Evolutionary conservation across 1,139 yeast species (phyloP), one percentile per base, ranked within the genome.

Genomic region (Diutina rugosa): DNA sequence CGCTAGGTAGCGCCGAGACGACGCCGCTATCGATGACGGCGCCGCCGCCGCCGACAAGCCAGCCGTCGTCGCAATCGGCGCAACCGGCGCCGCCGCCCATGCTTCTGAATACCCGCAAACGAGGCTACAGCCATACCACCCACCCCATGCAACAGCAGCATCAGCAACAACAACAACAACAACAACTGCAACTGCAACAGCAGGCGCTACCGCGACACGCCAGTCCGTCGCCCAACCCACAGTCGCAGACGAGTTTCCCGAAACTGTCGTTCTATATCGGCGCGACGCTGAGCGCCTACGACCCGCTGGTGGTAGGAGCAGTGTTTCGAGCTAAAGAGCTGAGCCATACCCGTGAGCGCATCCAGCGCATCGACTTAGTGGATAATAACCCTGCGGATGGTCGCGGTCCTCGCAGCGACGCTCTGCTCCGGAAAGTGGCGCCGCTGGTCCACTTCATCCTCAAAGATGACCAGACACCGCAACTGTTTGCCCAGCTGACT

Each of bases 201-300:
- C 64, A 75, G 59, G 76, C 80, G 0, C 66, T 76, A 12, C 73
- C 78, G 12, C 67, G 82, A 51, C 91, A 85, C 63, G 46, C 18
- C 16, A 18, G 46, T n/a, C 26, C 46, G 26, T 45, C 46, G 35
- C 35, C 14, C 38, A 47, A 28, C 14, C 35, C 18, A n/a, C 41
- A 35, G 9, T 5, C 10, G 6, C 26, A n/a, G 6, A 44, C 46
- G 21, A 44, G 26, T 3, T 85, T 81, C 62, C 93, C 95, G 1
- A 70, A 93, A 57, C 85, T 91, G 0, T 83, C 90, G 45, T 86
- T 85, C 64, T 85, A 82, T 63, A 82, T 86, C 35, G 95, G 95
- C 0, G 82, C 90, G 0, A 84, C 90, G 0, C 84, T 90, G 1
- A 73, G 72, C 46, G 73, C 84, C 55, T 85, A 80, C 65, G 93